Evolutionary conservation across 2,329 filamentous ascomycete genomes (phyloP), one percentile per base, ranked within the genome.

Genomic region (Penicillium sp.): DNA sequence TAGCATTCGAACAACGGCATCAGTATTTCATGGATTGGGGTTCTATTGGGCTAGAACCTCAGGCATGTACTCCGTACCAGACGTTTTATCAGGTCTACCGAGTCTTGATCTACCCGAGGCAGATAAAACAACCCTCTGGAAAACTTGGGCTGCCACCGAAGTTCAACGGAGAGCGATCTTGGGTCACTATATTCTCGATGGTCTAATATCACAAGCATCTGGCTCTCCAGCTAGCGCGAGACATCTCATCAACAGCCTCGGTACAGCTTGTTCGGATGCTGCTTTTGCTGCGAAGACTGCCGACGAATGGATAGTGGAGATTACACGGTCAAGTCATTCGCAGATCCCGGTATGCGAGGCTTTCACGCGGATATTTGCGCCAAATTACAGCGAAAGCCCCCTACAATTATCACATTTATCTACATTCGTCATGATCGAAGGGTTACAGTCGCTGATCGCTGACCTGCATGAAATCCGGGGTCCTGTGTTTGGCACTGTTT

Each of bases 11-110:
- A 59, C 50, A 2, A 66, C 60, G 13, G 61, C 61, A 11, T 59
- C 59, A 3, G 58, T 63, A 5, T 60, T 63, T 41, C 63, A 63
- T 26, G 57, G 60, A 8, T 46, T 64, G 7, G 63, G 64, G 2
- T 65, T 66, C 31, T 63, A 63, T 48, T 66, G 61, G 64, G 63
- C 61, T 8, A 41, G 61, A 19, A 57, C 54, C 8, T 61, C 59
- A 16, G 63, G 63, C 14, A 65, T 64, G 62, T 61, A 64, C 26
- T 47, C 44, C 1, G 44, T 60, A 1, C 47, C 35, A 29, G 49
- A 55, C 21, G 33, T 48, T 10, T 33, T 52, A n/a, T 14, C 35
- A 8, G 29, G 22, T 10, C 14, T 49, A 14, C 58, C 58, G 14
- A 45, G 7, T 16, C 29, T 27, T 1, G 33, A 60, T 29, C 43